These are phyloP conservation scores for Porcisia hertigi DNA, from an alignment of 208 protist genomes.

Conservation along the genomic window DNA sequence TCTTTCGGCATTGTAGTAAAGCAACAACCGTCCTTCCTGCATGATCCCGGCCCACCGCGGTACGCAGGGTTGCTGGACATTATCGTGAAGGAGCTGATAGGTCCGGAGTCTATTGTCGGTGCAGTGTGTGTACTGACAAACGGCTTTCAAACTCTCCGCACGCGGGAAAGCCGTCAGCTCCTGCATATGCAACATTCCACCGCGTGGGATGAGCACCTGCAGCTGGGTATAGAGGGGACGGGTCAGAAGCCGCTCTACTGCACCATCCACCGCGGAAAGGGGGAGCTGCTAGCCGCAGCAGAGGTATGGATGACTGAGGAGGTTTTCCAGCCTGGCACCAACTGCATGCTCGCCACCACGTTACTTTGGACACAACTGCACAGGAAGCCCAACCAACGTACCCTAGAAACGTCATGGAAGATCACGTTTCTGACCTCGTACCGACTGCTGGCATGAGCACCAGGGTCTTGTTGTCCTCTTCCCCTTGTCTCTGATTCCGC, in stretches of 20 bases:
- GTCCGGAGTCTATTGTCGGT: conserved; percentile 32
- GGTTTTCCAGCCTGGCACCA: conserved; percentile 26
- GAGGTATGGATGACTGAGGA: conserved; percentile 36
- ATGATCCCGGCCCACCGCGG: conserved; percentile 43
- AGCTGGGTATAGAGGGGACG: conserved; percentile 50
- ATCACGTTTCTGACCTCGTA: conserved; percentile 45
- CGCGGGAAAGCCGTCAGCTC: conserved; percentile 33
- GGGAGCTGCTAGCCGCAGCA: conserved; percentile 46
- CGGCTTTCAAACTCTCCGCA: conserved; percentile 75
- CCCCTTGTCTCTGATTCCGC: neutral
- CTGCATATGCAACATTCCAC: conserved; percentile 38
- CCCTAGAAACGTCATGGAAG: conserved; percentile 26
- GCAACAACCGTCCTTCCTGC: conserved; percentile 12
- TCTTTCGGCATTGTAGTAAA: neutral
- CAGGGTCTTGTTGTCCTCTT: neutral
- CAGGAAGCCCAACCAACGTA: conserved; percentile 27
- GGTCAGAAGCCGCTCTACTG: conserved; percentile 46
- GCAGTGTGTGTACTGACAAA: conserved; percentile 67
- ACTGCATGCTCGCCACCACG: conserved; percentile 36
- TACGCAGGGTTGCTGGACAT: conserved; percentile 59
- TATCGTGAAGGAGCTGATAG: conserved; percentile 56
- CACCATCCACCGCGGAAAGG: conserved; percentile 47
- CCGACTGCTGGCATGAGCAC: conserved; percentile 28
- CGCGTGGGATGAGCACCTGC: conserved; percentile 68
- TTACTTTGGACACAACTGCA: conserved; percentile 49